Evolutionary conservation across 2,329 filamentous ascomycete genomes (phyloP).

Genomic region (Fusarium sp.): DNA sequence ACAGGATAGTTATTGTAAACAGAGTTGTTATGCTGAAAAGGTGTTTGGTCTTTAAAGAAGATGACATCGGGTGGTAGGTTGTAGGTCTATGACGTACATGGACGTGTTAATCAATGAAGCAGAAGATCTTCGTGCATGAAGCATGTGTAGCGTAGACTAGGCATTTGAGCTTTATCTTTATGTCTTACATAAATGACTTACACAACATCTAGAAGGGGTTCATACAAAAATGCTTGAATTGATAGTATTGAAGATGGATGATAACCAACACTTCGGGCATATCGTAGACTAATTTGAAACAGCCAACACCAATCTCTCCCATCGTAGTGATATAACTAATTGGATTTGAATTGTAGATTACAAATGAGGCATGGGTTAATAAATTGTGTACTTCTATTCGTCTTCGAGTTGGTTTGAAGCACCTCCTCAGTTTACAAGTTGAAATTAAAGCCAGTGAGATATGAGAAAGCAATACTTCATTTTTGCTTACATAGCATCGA

Average conservation of each 20-base stretch:
- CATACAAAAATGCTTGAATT: neutral
- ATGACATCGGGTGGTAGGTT: conserved; percentile 30
- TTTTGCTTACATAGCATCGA: neutral
- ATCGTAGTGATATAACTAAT: neutral
- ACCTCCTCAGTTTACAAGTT: neutral
- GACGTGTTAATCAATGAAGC: conserved; percentile 5
- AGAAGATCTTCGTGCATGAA: conserved; percentile 16
- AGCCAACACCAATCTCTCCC: neutral
- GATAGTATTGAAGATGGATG: too few relatives aligned
- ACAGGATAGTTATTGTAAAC: neutral
- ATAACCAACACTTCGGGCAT: too few relatives aligned
- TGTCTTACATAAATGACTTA: conserved; percentile 11
- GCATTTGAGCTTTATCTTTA: conserved; percentile 10
- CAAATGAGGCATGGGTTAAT: too few relatives aligned
- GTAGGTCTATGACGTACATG: conserved; percentile 35
- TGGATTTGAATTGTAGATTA: too few relatives aligned
- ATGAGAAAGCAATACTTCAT: neutral
- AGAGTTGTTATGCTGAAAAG: conserved; percentile 3
- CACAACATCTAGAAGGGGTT: neutral
- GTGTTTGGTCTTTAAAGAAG: neutral
- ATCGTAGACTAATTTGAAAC: too few relatives aligned
- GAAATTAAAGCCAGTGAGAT: neutral
- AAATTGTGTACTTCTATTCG: too few relatives aligned
- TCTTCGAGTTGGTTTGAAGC: too few relatives aligned
- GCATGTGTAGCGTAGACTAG: conserved; percentile 10